phyloP scores from a whole-genome alignment of 192 early-diverging fungal genomes.

The Radiomyces spectabilis region DNA sequence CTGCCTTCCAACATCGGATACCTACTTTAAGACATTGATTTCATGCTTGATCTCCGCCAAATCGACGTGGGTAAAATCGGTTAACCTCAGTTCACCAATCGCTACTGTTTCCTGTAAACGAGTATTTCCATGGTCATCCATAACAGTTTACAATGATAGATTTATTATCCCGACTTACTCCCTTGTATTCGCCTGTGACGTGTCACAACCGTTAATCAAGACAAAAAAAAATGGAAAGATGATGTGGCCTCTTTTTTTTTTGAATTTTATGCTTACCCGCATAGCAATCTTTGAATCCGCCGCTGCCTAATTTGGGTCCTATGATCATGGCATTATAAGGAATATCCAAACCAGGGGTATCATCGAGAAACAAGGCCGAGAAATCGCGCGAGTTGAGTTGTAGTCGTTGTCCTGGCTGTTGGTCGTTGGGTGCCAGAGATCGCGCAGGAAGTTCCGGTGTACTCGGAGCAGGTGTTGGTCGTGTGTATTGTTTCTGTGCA shows the following conservation, averaged over 20 bases:
- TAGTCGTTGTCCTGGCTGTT: not conserved
- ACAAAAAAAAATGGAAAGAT: not conserved
- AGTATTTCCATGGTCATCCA: not conserved
- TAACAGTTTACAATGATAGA: not conserved
- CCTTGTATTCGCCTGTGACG: too few species aligned
- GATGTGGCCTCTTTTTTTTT: not conserved
- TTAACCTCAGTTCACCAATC: constrained; percentile 60
- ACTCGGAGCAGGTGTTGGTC: constrained; percentile 60
- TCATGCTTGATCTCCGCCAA: constrained; percentile 69
- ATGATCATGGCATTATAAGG: constrained; percentile 48
- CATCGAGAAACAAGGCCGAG: constrained; percentile 35
- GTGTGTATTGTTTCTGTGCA: constrained; percentile 55
- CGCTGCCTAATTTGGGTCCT: constrained; percentile 62
- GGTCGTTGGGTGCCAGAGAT: too few species aligned
- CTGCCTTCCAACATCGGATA: too few species aligned
- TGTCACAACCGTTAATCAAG: too few species aligned
- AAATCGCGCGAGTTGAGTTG: constrained; percentile 29
- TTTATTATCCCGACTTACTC: too few species aligned
- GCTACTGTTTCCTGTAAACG: constrained; percentile 51
- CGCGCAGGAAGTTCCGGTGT: constrained; percentile 54
- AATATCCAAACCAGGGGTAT: constrained; percentile 51
- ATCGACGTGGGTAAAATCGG: constrained; percentile 60
- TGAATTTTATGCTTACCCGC: constrained; percentile 46
- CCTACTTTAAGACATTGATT: constrained; percentile 66
- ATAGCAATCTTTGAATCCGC: constrained; percentile 77